Percentiles rank a stretch among this genome's conserved stretches.
Evolutionary conservation across 768 basidiomycete species (phyloP).

Genomic region (Suillus clintonianus): DNA sequence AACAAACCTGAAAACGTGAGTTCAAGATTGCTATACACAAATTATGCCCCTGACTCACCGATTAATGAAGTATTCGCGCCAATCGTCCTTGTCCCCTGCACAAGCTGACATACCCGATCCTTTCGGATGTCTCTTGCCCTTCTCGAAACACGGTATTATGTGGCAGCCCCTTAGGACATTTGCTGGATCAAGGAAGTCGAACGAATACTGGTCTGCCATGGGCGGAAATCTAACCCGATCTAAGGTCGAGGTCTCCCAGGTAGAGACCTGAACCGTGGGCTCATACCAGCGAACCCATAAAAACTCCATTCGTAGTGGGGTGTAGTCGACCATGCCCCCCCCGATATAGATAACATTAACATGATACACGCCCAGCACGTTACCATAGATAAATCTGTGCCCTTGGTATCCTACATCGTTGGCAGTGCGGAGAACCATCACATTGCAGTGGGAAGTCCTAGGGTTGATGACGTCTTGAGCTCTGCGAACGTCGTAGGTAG

Average conservation of each 20-base stretch:
- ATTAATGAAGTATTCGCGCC: background rate
- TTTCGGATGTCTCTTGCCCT: background rate
- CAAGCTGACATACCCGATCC: background rate
- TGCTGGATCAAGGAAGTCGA: constrained; percentile 4
- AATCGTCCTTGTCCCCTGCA: background rate
- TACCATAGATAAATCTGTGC: background rate
- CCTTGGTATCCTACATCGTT: background rate
- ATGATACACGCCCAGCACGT: constrained; percentile 6
- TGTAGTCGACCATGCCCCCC: background rate
- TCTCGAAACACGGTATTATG: background rate
- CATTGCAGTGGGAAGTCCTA: background rate
- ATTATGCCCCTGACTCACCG: background rate
- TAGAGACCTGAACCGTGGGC: background rate
- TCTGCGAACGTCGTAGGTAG: background rate
- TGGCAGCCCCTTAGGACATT: constrained; percentile 4
- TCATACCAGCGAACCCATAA: constrained; percentile 6
- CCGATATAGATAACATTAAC: constrained; percentile 2
- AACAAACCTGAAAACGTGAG: background rate
- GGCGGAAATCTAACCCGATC: background rate
- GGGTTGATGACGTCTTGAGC: background rate
- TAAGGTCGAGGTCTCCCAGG: background rate
- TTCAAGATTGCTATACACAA: too few species aligned
- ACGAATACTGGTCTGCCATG: background rate
- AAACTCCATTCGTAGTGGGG: background rate
- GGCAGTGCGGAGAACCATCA: background rate